Conservation (phyloP, 495 filamentous ascomycete genomes). For the Penicillium desertorum region DNA sequence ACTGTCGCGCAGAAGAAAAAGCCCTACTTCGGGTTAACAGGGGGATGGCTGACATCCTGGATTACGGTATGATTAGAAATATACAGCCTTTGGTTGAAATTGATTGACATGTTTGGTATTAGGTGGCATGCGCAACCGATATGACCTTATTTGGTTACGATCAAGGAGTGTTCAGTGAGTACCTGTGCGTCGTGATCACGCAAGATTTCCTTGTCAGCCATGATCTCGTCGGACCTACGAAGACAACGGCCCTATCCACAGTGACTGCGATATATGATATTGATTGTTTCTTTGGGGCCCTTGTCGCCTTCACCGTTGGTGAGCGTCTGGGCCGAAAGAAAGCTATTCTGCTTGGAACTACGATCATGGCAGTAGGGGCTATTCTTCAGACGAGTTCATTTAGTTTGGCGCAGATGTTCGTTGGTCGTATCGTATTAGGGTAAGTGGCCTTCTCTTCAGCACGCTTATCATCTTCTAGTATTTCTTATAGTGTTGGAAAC, state of each 20-base stretch:
- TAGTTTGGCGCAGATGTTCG: conserved; percentile 60
- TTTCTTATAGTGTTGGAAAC: conserved; percentile 53
- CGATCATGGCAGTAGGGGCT: conserved; percentile 59
- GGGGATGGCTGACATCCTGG: conserved; percentile 60
- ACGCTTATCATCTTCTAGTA: neutral
- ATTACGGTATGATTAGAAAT: conserved; percentile 41
- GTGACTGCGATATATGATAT: conserved; percentile 64
- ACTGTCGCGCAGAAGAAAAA: conserved; percentile 22
- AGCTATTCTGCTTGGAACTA: conserved; percentile 53
- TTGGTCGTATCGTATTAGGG: conserved; percentile 56
- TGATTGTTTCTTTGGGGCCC: conserved; percentile 59
- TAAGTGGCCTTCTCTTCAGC: conserved; percentile 6
- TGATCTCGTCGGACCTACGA: conserved; percentile 47
- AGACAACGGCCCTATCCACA: conserved; percentile 53
- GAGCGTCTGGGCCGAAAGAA: conserved; percentile 59
- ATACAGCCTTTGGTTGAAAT: neutral
- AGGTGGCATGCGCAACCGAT: conserved; percentile 55
- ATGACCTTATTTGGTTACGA: conserved; percentile 64
- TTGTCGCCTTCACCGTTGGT: conserved; percentile 52
- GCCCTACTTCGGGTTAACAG: conserved; percentile 58
- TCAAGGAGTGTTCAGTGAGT: conserved; percentile 53
- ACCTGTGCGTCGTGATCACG: conserved; percentile 50
- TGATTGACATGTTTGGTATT: neutral
- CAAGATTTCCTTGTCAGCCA: conserved; percentile 55
- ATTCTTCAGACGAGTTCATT: conserved; percentile 59